Evolutionary conservation across 129 eudicot species (phyloP), one percentile per base, ranked within the genome.

Genomic region (Daucus carota): DNA sequence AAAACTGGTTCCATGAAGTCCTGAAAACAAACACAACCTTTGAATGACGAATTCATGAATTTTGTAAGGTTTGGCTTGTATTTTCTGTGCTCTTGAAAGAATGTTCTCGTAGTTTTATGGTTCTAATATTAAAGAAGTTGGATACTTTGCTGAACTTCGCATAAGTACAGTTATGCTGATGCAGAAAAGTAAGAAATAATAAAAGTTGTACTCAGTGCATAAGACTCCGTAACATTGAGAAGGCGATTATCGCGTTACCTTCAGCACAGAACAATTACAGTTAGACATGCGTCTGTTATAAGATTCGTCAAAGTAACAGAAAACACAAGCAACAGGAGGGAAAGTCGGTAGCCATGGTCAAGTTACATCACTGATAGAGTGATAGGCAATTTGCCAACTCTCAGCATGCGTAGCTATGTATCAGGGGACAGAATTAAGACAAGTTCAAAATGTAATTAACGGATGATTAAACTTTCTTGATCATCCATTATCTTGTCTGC

Each of bases 331-430:
- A 50, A 52, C 13, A 52, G 29, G 13, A 52, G 62, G 24, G 59
- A 2, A 52, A 52, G 29, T 52, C 62, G 62, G 62, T 22, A 52
- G 4, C 12, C 59, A 20, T 20, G 24, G 24, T 48, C 10, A 4
- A 40, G 8, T 52, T 22, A 52, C 28, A 50, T 50, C 6, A 50
- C 7, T n/a, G n/a, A n/a, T n/a, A n/a, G n/a, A n/a, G n/a, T 52
- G 62, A 52, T 52, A 20, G 62, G 62, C 62, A 52, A 52, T 52
- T 52, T 22, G 62, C 62, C 62, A 52, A 52, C 62, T 52, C 62
- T 52, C 13, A 20, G 62, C 28, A 20, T 52, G 63, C 63, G 31
- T n/a, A 54, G 63, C 63, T 54, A 54, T 54, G 8, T 0, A 54
- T 54, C 9, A 22, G 62, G 62, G 62, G 62, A 52, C 62, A 52